Evolutionary conservation across 768 basidiomycete species (phyloP), one percentile per base, ranked within the genome.

Genomic region (Vararia minispora): DNA sequence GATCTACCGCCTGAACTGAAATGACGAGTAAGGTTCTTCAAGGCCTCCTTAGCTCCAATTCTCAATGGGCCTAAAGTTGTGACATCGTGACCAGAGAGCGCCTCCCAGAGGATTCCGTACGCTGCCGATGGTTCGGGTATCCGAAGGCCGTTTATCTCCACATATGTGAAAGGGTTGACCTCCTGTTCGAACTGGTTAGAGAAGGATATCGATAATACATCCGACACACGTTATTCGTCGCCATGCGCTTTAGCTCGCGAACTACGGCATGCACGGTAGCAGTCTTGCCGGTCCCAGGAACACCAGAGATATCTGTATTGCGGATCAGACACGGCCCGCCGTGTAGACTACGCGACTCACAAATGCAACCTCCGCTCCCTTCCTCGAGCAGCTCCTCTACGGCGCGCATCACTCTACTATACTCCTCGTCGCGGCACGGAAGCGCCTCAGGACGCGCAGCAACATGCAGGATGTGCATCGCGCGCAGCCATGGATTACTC

Each of bases 281-380:
- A 1, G 95, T 99, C 62, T 98, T 99, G 7, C 95, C 94, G 2
- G 94, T 98, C 6, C 95, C 94, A n/a, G 94, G 95, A 6, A 97
- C 90, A 7, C 95, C 94, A 6, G 92, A 91, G 33, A 98, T 95
- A 58, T 98, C 92, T 97, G 38, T 11, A 42, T 20, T 6, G 12
- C 10, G 18, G 16, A 35, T 24, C 12, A 29, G 26, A 34, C 22
- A 42, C n/a, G n/a, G 25, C 8, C 22, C 14, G 21, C 18, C 5
- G 7, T 25, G 35, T 5, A 27, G 4, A 31, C 38, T 12, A 18
- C 32, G 40, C 8, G 14, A 66, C 89, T 54, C 52, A 94, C 92
- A 98, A 36, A 99, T 68, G 58, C 95, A 99, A 13, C 94, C 94
- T 2, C 94, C 94, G 28, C 83, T 87, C 0, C 90, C 89, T 47